These are phyloP conservation scores for Colletotrichum agaves DNA, from an alignment of 2,329 filamentous ascomycete species.

Conservation along the genomic window DNA sequence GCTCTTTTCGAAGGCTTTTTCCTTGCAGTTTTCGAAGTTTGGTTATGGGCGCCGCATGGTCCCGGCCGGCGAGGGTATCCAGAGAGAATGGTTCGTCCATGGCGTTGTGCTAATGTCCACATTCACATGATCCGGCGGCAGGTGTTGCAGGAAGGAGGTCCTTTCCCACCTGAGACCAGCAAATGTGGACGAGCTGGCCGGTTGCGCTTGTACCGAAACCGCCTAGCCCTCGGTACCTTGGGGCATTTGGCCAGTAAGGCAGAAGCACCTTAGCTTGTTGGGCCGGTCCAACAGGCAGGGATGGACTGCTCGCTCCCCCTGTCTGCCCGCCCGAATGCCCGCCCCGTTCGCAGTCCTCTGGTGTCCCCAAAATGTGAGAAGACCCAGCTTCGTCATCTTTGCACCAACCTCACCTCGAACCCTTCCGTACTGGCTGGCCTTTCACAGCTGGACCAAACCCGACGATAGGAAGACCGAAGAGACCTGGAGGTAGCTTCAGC, in stretches of 20 bases:
- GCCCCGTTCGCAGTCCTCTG: not conserved
- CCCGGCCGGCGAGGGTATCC: not conserved
- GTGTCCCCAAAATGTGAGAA: slow-evolving; percentile 15
- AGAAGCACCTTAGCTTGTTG: slow-evolving; percentile 29
- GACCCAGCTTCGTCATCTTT: slow-evolving; percentile 34
- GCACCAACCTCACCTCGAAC: slow-evolving; percentile 11
- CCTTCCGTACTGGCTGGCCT: not conserved
- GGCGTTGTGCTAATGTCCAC: slow-evolving; percentile 26
- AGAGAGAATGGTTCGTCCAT: slow-evolving; percentile 1
- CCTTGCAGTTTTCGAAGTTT: not conserved
- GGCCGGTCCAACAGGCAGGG: slow-evolving; percentile 34
- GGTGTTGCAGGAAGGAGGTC: not conserved
- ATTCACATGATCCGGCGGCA: slow-evolving; percentile 35
- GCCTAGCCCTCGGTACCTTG: not conserved
- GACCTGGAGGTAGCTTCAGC: slow-evolving; percentile 8
- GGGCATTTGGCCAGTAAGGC: slow-evolving; percentile 2
- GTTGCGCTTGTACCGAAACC: slow-evolving; percentile 14
- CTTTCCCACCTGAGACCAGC: slow-evolving; percentile 7
- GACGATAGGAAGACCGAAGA: not conserved
- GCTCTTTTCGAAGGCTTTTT: slow-evolving; percentile 10
- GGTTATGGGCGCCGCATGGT: slow-evolving; percentile 6
- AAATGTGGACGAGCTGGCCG: slow-evolving; percentile 8
- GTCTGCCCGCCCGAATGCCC: slow-evolving; percentile 2
- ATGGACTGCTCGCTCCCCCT: slow-evolving; percentile 12
- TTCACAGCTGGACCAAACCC: not conserved